phyloP scores from a whole-genome alignment of 192 early-diverging fungal species.

The Backusella circina region DNA sequence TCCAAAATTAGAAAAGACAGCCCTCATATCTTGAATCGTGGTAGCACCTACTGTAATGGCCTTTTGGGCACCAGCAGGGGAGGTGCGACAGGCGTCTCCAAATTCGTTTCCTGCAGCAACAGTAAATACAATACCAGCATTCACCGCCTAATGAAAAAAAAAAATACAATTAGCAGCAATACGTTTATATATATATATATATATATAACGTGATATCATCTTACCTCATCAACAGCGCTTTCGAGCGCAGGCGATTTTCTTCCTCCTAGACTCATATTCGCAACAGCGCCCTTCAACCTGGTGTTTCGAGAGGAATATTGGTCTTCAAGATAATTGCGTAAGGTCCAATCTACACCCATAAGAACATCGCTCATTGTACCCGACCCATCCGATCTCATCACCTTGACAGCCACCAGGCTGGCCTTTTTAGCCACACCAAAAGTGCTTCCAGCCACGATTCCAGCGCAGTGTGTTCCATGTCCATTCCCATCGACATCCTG shows the following conservation, averaged over 20 bases:
- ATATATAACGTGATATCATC: no score
- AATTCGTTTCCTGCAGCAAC: conserved; percentile 92
- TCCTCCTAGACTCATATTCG: conserved; percentile 94
- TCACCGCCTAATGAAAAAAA: conserved; percentile 61
- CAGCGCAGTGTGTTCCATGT: conserved; percentile 86
- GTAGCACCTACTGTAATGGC: conserved; percentile 90
- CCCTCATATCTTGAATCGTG: conserved; percentile 69
- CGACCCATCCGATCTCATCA: conserved; percentile 80
- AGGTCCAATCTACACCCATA: conserved; percentile 66
- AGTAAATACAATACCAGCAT: conserved; percentile 72
- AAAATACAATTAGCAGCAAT: background rate
- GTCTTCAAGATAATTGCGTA: conserved; percentile 50
- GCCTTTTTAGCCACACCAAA: conserved; percentile 90
- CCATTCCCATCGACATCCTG: conserved; percentile 61
- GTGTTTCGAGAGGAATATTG: conserved; percentile 45
- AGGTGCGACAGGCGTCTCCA: conserved; percentile 81
- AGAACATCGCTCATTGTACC: conserved; percentile 79
- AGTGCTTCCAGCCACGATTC: conserved; percentile 76
- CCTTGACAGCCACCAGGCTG: conserved; percentile 91
- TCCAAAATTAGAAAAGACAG: conserved; percentile 85
- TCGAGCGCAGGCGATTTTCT: conserved; percentile 76
- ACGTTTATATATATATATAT: no score
- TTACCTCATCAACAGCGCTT: conserved; percentile 61
- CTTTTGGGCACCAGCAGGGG: conserved; percentile 72
- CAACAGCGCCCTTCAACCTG: conserved; percentile 75